Percentiles rank a stretch among this genome's conserved stretches.
phyloP scores from a whole-genome alignment of 2,329 filamentous ascomycete species.

The Colletotrichum spaethianum region DNA sequence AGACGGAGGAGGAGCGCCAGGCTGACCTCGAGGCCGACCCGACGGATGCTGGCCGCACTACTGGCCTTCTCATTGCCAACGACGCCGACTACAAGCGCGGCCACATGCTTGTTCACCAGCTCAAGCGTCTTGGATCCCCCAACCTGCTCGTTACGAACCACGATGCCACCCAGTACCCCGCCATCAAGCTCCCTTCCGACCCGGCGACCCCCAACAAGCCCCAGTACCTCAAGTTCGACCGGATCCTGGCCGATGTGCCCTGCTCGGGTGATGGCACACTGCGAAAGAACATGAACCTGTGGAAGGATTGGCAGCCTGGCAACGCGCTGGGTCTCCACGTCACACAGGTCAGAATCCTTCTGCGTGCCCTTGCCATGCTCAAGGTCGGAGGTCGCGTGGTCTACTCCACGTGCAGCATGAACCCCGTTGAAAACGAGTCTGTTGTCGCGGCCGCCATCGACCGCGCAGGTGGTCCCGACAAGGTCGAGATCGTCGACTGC shows the following conservation, averaged over 20 bases:
- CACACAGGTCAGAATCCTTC: constrained; percentile 90
- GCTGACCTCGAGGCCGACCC: constrained; percentile 71
- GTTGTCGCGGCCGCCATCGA: constrained; percentile 91
- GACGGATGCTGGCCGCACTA: constrained; percentile 87
- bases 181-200: constrained; percentile 82
- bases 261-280: constrained; percentile 96
- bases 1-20: constrained; percentile 63
- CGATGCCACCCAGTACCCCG: constrained; percentile 95
- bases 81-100: constrained; percentile 97
- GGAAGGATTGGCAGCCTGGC: constrained; percentile 93
- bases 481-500: constrained; percentile 89
- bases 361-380: constrained; percentile 93
- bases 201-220: constrained; percentile 68
- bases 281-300: constrained; percentile 93
- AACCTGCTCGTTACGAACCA: constrained; percentile 98
- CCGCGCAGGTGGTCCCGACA: constrained; percentile 85
- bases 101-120: constrained; percentile 97
- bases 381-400: constrained; percentile 95
- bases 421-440: constrained; percentile 96
- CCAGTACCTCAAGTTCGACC: constrained; percentile 94
- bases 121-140: constrained; percentile 95
- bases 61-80: constrained; percentile 93
- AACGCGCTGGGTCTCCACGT: constrained; percentile 89
- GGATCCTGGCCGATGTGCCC: constrained; percentile 95
- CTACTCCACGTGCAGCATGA: constrained; percentile 99